Percentiles rank a stretch among this genome's conserved stretches.
Conservation (phyloP, 1,284 basidiomycete species). For the Sporisorium sorghi region DNA sequence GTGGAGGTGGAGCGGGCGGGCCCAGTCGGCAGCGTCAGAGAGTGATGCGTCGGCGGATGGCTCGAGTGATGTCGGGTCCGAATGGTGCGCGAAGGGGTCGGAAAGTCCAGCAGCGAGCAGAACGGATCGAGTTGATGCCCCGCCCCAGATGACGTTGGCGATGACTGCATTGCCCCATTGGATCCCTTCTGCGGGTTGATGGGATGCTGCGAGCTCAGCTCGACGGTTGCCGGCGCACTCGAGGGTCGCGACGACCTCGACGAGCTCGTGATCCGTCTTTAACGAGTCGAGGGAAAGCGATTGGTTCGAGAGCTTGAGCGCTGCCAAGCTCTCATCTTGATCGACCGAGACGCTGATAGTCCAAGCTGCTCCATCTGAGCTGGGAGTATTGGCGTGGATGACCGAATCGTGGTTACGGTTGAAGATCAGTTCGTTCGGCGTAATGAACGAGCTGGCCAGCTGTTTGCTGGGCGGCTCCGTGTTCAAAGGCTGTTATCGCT, state of each 20-base stretch:
- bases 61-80: conserved; percentile 14
- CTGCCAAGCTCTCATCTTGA: not conserved
- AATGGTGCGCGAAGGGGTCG: conserved; percentile 47
- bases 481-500: conserved; percentile 47
- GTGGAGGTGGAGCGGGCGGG: conserved; percentile 38
- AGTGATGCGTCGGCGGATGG: conserved; percentile 27
- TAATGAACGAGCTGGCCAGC: conserved; percentile 36
- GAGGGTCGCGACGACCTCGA: conserved; percentile 43
- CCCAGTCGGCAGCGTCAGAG: conserved; percentile 29
- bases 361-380: conserved; percentile 12
- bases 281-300: conserved; percentile 21
- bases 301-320: not conserved
- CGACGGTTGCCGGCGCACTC: conserved; percentile 59
- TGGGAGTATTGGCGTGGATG: not conserved
- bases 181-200: conserved; percentile 46
- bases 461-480: conserved; percentile 36
- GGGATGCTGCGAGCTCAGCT: conserved; percentile 33
- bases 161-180: conserved; percentile 54
- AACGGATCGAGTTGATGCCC: conserved; percentile 39
- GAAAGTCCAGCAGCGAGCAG: conserved; percentile 39
- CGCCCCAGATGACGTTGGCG: conserved; percentile 50
- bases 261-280: conserved; percentile 11
- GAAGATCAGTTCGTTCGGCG: conserved; percentile 48
- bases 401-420: conserved; percentile 56
- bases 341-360: conserved; percentile 25